A percentile compares a stretch with the other conserved stretches of the same genome.
Evolutionary conservation across 225 moss, liverwort and hornwort genomes (phyloP).

Genomic region (Pseudisothecium myosuroides): DNA sequence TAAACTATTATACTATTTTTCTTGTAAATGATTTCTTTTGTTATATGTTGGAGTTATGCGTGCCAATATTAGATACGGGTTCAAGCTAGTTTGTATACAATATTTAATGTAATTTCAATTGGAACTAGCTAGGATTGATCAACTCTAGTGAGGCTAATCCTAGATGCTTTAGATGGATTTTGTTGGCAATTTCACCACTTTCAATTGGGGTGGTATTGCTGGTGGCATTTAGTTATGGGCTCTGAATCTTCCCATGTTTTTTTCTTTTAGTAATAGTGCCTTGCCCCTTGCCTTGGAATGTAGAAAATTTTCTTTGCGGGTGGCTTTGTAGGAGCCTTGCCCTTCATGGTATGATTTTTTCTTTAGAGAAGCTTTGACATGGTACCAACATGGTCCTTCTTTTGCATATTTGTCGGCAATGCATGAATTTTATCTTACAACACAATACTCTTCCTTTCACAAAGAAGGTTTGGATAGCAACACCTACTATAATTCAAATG

Average conservation of each 20-base stretch:
- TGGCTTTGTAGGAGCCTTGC: not conserved
- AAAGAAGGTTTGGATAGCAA: not conserved
- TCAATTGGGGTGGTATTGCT: not conserved
- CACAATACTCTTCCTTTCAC: not conserved
- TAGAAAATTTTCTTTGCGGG: not conserved
- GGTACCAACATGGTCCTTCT: not conserved
- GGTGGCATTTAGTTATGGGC: not conserved
- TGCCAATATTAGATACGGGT: accelerated
- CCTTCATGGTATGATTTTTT: not conserved
- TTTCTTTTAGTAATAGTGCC: not conserved
- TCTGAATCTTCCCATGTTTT: not conserved
- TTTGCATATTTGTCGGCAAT: not conserved
- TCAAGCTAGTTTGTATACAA: not conserved
- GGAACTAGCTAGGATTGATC: not conserved
- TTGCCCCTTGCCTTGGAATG: not conserved
- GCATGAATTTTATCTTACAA: too few relatives aligned
- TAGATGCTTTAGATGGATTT: not conserved
- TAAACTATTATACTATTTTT: too few relatives aligned
- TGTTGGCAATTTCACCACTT: not conserved
- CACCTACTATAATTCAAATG: not conserved
- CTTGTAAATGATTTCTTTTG: not conserved
- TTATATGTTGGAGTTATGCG: accelerated
- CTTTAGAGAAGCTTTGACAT: not conserved
- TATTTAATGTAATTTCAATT: not conserved
- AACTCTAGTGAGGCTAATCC: not conserved